Base-by-base conservation (phyloP, 768 basidiomycete species). In the Tricholoma flavovirens region DNA sequence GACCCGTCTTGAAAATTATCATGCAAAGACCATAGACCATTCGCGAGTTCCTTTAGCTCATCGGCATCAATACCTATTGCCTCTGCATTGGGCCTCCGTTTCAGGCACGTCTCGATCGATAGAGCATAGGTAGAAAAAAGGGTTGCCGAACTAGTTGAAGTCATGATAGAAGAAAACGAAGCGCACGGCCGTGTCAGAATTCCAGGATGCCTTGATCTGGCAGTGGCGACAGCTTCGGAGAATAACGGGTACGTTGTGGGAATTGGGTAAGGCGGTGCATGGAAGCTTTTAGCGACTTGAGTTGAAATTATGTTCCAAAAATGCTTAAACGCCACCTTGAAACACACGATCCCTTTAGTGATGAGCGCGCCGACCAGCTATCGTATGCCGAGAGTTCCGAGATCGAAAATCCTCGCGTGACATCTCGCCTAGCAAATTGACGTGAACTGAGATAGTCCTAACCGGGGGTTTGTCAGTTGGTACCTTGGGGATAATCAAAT, bases 231-330 rank as follows among this genome's bases (percentile, higher is more conserved):
- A 48, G 66, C 56, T 6, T 67, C 65, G 62, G 80, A 76, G 49
- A 81, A 74, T 4, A 66, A 61, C 5, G 85, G 84, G 64, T 83
- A 86, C 6, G 86, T 85, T 29, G 77, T 76, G 6, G 84, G 80
- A 15, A 86, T 66, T 7, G 86, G 83, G 62, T 81, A 87, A n/a
- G 77, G 67, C 7, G 74, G 68, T 4, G 75, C 68, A 65, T 79
- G 79, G 24, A 74, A 68, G 55, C 82, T 87, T 60, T 35, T 63
- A 36, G 54, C 42, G 36, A 35, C 29, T 49, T 26, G 14, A 15
- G 26, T 46, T 38, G 45, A 58, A 36, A 26, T 54, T 11, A 42
- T 19, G 40, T 11, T 35, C 52, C 22, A 12, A 29, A 32, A 50
- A 4, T 14, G 56, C 49, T 6, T 3, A 21, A 12, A 54, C 55